Percentiles rank a stretch among this genome's conserved stretches.
phyloP scores from a whole-genome alignment of 257 asterid genomes.

The Plectranthus barbatus region DNA sequence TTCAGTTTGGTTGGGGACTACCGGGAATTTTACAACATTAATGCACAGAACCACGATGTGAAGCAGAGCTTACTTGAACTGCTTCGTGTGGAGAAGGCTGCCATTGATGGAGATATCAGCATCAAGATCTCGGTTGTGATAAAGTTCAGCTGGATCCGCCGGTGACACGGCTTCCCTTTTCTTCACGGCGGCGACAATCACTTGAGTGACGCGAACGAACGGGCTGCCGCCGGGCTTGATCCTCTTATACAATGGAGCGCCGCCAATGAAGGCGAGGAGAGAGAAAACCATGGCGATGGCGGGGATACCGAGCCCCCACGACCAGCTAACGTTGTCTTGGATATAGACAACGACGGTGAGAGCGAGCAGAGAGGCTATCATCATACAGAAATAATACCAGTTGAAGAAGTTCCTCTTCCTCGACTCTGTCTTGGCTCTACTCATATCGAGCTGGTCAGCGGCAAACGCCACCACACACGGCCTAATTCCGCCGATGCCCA shows the following conservation, averaged over 20 bases:
- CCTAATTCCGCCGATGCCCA: conserved; percentile 73
- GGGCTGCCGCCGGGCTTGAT: conserved; percentile 84
- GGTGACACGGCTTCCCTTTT: conserved; percentile 39
- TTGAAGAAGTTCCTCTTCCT: conserved; percentile 75
- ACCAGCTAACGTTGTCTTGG: conserved; percentile 83
- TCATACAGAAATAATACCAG: conserved; percentile 74
- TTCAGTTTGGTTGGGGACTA: no score
- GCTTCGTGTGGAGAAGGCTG: conserved; percentile 60
- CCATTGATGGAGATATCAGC: conserved; percentile 50
- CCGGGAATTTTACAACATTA: no score
- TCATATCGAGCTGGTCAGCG: conserved; percentile 80
- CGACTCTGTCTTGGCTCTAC: conserved; percentile 32
- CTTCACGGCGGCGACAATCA: conserved; percentile 50
- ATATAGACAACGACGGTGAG: conserved; percentile 69
- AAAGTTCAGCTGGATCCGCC: conserved; percentile 27
- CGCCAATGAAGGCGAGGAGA: conserved; percentile 39
- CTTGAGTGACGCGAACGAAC: conserved; percentile 53
- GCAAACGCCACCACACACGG: conserved; percentile 80
- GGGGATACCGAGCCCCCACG: conserved; percentile 86
- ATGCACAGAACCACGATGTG: no score
- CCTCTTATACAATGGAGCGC: conserved; percentile 46
- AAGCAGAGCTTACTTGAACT: conserved; percentile 62
- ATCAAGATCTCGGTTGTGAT: conserved; percentile 56
- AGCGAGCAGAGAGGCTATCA: conserved; percentile 56
- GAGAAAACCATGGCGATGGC: conserved; percentile 69